Base-by-base conservation (phyloP, 192 early-diverging fungal genomes). In the Glomus cerebriforme region DNA sequence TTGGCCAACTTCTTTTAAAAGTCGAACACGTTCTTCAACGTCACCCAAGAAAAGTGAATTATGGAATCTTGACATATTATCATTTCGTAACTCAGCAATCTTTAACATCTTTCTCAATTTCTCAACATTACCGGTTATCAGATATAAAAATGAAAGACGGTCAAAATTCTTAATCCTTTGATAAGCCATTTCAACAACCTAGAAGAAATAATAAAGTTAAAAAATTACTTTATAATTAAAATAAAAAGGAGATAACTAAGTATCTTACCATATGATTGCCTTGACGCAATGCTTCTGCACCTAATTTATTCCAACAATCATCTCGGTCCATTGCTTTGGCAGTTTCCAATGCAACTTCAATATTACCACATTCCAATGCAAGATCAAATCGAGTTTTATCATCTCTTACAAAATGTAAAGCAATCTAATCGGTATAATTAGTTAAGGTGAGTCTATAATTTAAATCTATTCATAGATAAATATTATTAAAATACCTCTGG, bases 371-470 rank as follows among this genome's bases (percentile, higher is more conserved):
- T 81, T 98, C 96, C 37, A 99, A 80, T 19, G 97, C 98, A 47
- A 98, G 88, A 80, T 98, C 98, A 82, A 98, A 98, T 3, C 98
- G 91, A 17, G 98, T 96, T 70, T 95, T 94, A 76, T 92, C 92
- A 80, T 99, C 98, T 80, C 97, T 93, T 72, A 99, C 97, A 92
- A 99, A 99, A 83, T 98, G 96, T 59, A 99, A 88, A 7, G 98
- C 98, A 85, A 99, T 94, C 88, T 76, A 72, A 17, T 65, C 9
- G 47, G 67, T 7, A 69, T 49, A 34, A 29, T 29, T 19, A 15
- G 69, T 59, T 5, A 68, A 59, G 24, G 3, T 60, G 3, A 32
- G 22, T 75, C 19, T n/a, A 69, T 43, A 17, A 22, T 24, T 27
- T 19, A 47, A 26, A 70, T 26, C 27, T 26, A 45, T 45, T 47